Evolutionary conservation across 768 basidiomycete species (phyloP).

Genomic region (Cystofilobasidium capitatum): DNA sequence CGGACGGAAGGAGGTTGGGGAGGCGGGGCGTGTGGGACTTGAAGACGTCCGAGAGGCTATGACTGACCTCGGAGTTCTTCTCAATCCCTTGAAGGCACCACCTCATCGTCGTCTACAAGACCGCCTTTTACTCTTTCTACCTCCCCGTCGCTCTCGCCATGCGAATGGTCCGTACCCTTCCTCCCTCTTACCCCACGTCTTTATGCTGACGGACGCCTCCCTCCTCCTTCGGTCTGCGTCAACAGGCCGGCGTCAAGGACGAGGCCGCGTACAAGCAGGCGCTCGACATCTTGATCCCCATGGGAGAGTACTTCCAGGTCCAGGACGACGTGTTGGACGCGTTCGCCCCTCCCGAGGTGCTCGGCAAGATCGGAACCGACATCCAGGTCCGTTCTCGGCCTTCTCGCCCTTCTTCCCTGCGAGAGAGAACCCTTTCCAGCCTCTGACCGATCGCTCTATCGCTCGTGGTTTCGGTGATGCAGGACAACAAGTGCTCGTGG

Average conservation of each 20-base stretch:
- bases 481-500: conserved; percentile 98
- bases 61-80: conserved; percentile 11
- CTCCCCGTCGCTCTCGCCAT: conserved; percentile 93
- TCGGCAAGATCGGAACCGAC: conserved; percentile 96
- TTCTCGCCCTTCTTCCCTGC: not conserved
- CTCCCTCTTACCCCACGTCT: not conserved
- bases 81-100: conserved; percentile 52
- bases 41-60: not conserved
- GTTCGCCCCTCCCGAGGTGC: conserved; percentile 74
- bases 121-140: conserved; percentile 96
- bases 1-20: too few species aligned
- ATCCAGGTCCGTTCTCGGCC: conserved; percentile 49
- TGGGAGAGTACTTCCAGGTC: conserved; percentile 97
- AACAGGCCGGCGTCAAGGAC: conserved; percentile 41
- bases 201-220: not conserved
- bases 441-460: not conserved
- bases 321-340: conserved; percentile 97
- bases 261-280: conserved; percentile 61
- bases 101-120: conserved; percentile 93
- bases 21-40: too few species aligned
- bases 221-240: too few species aligned
- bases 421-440: not conserved
- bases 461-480: too few species aligned
- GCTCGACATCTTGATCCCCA: conserved; percentile 69
- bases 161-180: conserved; percentile 49